Conservation (phyloP, 2,329 filamentous ascomycete genomes). For the Verticillium nubilum region DNA sequence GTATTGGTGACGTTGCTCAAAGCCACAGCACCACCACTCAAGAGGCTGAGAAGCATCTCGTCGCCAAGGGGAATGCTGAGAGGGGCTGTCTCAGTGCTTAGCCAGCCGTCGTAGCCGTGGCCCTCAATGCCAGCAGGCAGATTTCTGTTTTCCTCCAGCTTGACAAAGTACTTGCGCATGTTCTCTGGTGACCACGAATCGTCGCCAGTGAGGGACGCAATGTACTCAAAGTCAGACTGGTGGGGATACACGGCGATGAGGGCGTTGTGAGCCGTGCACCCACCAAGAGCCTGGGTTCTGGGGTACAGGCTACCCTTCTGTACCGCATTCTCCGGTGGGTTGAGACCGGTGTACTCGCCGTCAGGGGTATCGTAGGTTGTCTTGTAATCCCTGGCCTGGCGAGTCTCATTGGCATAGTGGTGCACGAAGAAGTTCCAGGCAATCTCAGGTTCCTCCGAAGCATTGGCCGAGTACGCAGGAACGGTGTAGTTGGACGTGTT, state of each 20-base stretch:
- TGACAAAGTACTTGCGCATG: conserved; percentile 52
- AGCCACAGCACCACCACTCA: conserved; percentile 46
- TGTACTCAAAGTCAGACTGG: conserved; percentile 46
- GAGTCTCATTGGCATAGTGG: conserved; percentile 49
- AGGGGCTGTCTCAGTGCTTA: conserved; percentile 43
- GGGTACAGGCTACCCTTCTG: conserved; percentile 53
- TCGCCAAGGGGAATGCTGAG: conserved; percentile 46
- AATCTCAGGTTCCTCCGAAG: conserved; percentile 49
- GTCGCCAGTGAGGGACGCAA: conserved; percentile 50
- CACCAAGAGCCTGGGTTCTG: conserved; percentile 49
- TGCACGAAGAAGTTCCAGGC: conserved; percentile 61
- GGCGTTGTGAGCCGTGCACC: conserved; percentile 52
- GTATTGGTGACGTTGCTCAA: conserved; percentile 27
- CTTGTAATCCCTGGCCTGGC: conserved; percentile 52
- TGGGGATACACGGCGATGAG: conserved; percentile 47
- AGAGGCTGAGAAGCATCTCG: conserved; percentile 44
- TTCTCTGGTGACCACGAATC: conserved; percentile 46
- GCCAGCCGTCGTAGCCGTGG: conserved; percentile 55
- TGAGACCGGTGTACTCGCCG: conserved; percentile 44
- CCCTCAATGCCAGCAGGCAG: conserved; percentile 33
- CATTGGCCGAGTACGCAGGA: conserved; percentile 46
- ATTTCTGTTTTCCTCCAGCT: conserved; percentile 50
- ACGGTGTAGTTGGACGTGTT: conserved; percentile 33
- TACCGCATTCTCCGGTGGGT: conserved; percentile 45
- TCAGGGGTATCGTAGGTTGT: conserved; percentile 50